Conservation (phyloP, 148 eudicot genomes). For the Vaccinium myrtillus region DNA sequence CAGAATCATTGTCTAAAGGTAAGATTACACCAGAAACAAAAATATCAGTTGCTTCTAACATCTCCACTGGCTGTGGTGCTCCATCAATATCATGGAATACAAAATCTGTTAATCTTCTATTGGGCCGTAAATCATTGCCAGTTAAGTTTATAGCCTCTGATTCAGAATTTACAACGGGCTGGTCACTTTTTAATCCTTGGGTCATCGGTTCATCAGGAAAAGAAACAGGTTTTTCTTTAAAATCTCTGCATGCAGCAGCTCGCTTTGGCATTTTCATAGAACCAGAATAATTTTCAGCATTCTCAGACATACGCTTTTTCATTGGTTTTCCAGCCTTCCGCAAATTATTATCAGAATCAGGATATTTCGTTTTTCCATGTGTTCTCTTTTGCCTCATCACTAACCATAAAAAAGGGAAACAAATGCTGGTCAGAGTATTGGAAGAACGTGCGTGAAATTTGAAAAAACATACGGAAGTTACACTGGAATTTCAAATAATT, state of each 20-base stretch:
- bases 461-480: neutral
- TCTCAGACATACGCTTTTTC: slow-evolving; percentile 21
- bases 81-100: slow-evolving; percentile 74
- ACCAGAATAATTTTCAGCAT: slow-evolving; percentile 20
- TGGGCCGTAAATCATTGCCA: slow-evolving; percentile 67
- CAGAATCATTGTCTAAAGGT: slow-evolving; percentile 61
- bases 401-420: neutral
- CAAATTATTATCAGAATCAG: neutral
- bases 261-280: slow-evolving; percentile 81
- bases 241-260: slow-evolving; percentile 80
- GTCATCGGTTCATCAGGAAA: slow-evolving; percentile 45
- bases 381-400: neutral
- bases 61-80: slow-evolving; percentile 70
- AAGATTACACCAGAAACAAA: slow-evolving; percentile 69
- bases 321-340: slow-evolving; percentile 1
- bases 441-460: neutral
- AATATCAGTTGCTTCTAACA: slow-evolving; percentile 67
- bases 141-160: slow-evolving; percentile 59
- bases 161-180: slow-evolving; percentile 52
- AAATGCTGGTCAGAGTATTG: neutral
- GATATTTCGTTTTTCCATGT: neutral
- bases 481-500: no score
- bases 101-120: slow-evolving; percentile 73
- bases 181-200: slow-evolving; percentile 54
- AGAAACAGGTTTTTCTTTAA: slow-evolving; percentile 57